phyloP scores from a whole-genome alignment of 768 basidiomycete species.

The Auricularia cornea region DNA sequence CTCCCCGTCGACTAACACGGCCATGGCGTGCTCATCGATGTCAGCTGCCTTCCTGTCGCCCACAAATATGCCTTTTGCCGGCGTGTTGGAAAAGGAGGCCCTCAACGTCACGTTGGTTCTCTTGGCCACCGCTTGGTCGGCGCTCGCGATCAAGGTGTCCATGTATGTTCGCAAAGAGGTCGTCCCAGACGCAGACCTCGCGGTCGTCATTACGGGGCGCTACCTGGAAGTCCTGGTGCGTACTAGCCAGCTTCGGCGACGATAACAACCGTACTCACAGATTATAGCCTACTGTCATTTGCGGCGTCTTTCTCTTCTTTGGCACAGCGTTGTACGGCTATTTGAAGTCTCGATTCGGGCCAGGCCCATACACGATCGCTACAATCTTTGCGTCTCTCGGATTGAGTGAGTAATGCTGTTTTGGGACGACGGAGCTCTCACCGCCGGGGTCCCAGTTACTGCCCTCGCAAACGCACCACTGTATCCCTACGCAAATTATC shows the following conservation, averaged over 20 bases:
- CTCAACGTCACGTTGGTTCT: slow-evolving; percentile 42
- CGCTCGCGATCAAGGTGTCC: slow-evolving; percentile 56
- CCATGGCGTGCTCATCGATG: neutral
- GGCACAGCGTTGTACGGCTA: slow-evolving; percentile 51
- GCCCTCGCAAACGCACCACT: slow-evolving; percentile 42
- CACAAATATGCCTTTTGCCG: slow-evolving; percentile 59
- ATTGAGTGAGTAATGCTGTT: slow-evolving; percentile 32
- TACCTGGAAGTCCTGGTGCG: slow-evolving; percentile 47
- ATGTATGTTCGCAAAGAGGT: slow-evolving; percentile 42
- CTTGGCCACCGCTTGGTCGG: slow-evolving; percentile 61
- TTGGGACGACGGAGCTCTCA: neutral
- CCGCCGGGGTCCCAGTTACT: slow-evolving; percentile 1
- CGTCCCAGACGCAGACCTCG: slow-evolving; percentile 29
- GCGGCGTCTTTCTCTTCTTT: slow-evolving; percentile 54
- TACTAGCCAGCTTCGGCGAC: neutral
- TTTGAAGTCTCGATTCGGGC: slow-evolving; percentile 49
- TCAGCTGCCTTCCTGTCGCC: slow-evolving; percentile 58
- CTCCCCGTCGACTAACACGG: too few relatives aligned
- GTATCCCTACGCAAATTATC: slow-evolving; percentile 60
- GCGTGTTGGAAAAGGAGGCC: slow-evolving; percentile 57
- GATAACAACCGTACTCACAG: too few relatives aligned
- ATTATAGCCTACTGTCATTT: slow-evolving; percentile 49
- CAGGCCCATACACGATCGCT: slow-evolving; percentile 54
- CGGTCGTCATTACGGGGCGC: slow-evolving; percentile 37
- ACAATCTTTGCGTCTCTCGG: slow-evolving; percentile 52